Evolutionary conservation across 257 asterid species (phyloP).

Genomic region (Lycium barbarum): DNA sequence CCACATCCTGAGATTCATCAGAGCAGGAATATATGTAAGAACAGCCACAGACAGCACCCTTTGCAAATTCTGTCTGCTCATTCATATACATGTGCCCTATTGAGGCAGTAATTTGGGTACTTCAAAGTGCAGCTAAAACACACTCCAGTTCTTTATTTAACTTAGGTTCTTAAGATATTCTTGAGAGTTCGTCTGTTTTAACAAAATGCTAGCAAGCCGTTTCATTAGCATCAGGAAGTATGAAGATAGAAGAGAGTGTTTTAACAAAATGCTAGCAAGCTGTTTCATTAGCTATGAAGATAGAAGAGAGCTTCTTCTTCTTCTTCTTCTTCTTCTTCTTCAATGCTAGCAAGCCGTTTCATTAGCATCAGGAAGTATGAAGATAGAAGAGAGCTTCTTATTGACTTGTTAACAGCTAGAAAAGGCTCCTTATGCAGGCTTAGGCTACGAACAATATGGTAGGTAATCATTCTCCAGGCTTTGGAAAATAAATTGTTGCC

Average conservation of each 20-base stretch:
- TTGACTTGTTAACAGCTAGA: not conserved
- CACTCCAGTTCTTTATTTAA: not conserved
- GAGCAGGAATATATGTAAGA: constrained; percentile 22
- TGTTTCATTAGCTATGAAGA: not conserved
- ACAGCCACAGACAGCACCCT: not conserved
- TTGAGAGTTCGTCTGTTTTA: not conserved
- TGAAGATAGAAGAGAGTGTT: not conserved
- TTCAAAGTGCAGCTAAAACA: not conserved
- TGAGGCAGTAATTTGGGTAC: not conserved
- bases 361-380: not conserved
- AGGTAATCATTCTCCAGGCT: not conserved
- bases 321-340: too few relatives aligned
- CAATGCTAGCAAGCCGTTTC: not conserved
- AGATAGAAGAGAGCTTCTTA: not conserved
- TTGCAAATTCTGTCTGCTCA: constrained; percentile 10
- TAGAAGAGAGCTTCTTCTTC: not conserved
- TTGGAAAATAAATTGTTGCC: not conserved
- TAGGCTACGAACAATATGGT: not conserved
- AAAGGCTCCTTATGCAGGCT: not conserved
- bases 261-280: not conserved
- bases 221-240: not conserved
- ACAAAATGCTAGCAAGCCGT: not conserved
- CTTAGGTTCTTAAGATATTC: not conserved
- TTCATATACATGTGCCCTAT: not conserved
- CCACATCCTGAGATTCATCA: constrained; percentile 3